phyloP scores from a whole-genome alignment of 2,329 filamentous ascomycete species.

The Xylariaceae sp. region DNA sequence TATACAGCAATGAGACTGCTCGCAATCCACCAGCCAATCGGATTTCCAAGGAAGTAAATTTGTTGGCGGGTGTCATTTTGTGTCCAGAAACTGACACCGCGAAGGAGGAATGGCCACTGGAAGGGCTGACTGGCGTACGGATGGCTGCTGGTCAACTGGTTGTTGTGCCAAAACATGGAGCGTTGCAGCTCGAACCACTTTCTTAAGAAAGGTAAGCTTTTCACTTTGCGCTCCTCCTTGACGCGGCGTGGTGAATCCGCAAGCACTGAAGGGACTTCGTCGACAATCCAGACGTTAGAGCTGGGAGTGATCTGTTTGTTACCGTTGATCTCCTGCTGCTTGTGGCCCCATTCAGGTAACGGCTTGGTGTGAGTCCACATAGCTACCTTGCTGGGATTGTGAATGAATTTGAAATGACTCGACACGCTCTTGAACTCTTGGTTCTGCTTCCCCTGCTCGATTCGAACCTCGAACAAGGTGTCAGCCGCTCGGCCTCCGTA shows the following conservation, averaged over 20 bases:
- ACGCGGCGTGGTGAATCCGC: slow-evolving; percentile 67
- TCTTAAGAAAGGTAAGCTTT: slow-evolving; percentile 78
- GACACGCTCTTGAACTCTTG: slow-evolving; percentile 89
- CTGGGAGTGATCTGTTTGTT: slow-evolving; percentile 91
- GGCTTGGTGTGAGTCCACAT: slow-evolving; percentile 98
- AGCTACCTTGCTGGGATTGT: slow-evolving; percentile 90
- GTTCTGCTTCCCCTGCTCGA: slow-evolving; percentile 76
- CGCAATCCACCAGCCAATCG: slow-evolving; percentile 93
- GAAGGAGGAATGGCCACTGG: slow-evolving; percentile 95
- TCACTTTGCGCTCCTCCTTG: slow-evolving; percentile 74
- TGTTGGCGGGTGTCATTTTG: slow-evolving; percentile 91
- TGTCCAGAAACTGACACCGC: slow-evolving; percentile 99
- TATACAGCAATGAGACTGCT: slow-evolving; percentile 91
- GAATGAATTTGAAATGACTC: slow-evolving; percentile 92
- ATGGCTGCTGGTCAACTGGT: slow-evolving; percentile 92
- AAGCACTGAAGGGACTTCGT: slow-evolving; percentile 80
- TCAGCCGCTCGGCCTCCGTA: slow-evolving; percentile 75
- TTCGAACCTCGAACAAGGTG: slow-evolving; percentile 86
- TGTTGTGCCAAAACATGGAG: slow-evolving; percentile 99
- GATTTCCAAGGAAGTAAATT: slow-evolving; percentile 98
- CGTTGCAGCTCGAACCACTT: slow-evolving; percentile 97
- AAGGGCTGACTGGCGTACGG: slow-evolving; percentile 93
- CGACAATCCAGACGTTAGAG: slow-evolving; percentile 92
- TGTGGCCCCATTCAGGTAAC: slow-evolving; percentile 95
- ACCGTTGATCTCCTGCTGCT: slow-evolving; percentile 98